Conservation (phyloP, 1,284 basidiomycete species). For the Cronartium ribicola region DNA sequence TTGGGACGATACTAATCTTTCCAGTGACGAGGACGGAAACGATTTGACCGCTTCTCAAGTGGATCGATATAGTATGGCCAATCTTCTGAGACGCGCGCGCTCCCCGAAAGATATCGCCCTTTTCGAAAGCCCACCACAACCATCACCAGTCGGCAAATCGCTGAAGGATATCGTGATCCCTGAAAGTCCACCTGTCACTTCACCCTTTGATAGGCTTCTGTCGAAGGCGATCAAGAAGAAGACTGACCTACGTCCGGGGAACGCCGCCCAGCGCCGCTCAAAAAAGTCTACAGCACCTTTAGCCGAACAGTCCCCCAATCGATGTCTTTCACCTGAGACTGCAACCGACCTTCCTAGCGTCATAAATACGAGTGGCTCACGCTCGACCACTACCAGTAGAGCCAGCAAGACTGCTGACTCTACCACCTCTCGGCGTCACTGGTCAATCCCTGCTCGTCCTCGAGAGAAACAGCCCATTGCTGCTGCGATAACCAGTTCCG, state of each 20-base stretch:
- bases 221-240: neutral
- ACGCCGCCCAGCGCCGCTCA: neutral
- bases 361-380: neutral
- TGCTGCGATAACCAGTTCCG: neutral
- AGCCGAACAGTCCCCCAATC: neutral
- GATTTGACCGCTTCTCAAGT: neutral
- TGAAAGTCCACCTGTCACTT: too few species aligned
- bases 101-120: neutral
- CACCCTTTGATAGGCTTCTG: too few species aligned
- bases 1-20: neutral
- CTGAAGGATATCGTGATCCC: too few species aligned
- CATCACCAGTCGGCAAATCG: neutral
- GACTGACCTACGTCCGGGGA: neutral
- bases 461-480: neutral
- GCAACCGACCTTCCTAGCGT: neutral
- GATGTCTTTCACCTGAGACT: neutral
- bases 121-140: neutral
- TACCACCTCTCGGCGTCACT: neutral
- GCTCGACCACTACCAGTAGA: neutral
- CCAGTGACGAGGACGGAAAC: neutral
- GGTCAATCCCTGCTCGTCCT: constrained; percentile 6
- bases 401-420: neutral
- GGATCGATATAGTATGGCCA: neutral
- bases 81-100: neutral
- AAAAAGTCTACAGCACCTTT: neutral